Evolutionary conservation across 176 grass and related monocot species (phyloP), one percentile per base, ranked within the genome.

Genomic region (Saccharum spontaneum): DNA sequence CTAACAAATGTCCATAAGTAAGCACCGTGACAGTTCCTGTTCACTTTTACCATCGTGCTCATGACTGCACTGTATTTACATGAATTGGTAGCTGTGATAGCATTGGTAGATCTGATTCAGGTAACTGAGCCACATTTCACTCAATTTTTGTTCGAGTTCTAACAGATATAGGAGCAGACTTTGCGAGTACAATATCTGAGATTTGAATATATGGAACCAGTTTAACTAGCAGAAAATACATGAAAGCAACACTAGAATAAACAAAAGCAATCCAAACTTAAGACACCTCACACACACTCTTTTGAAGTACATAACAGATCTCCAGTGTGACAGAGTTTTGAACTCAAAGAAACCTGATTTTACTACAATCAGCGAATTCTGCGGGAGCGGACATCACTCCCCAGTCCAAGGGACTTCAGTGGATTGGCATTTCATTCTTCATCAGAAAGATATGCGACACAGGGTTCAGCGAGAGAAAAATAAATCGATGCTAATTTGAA

Each of bases 381-480:
- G 12, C 91, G 89, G 48, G 67, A 87, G 12, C 86, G 79, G 57
- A 85, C 93, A 40, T 90, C 87, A 79, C 79, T 86, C 13, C 83
- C 90, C 57, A 95, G 65, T 43, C 93, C 93, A 86, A 92, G 89
- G 37, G 97, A 96, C 72, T 23, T 96, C 71, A 96, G 97, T 30
- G 97, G 93, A 89, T 91, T 89, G 14, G 88, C 77, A 80, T 96
- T 99, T 64, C 97, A 90, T 55, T 96, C 91, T 78, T 89, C 90
- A 14, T 91, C 95, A 94, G 87, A 73, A 78, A 82, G 65, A 62
- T 73, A 79, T 62, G 67, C 2, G 38, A 10, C 16, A 7, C 33
- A 83, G 63, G 33, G 78, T 46, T 89, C 55, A 77, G 73, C 12
- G 18, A 66, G n/a, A 79, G 63, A 14, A 4, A 26, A 6, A 37